phyloP scores from a whole-genome alignment of 176 grass and related monocot species.

The Luzula sylvatica region DNA sequence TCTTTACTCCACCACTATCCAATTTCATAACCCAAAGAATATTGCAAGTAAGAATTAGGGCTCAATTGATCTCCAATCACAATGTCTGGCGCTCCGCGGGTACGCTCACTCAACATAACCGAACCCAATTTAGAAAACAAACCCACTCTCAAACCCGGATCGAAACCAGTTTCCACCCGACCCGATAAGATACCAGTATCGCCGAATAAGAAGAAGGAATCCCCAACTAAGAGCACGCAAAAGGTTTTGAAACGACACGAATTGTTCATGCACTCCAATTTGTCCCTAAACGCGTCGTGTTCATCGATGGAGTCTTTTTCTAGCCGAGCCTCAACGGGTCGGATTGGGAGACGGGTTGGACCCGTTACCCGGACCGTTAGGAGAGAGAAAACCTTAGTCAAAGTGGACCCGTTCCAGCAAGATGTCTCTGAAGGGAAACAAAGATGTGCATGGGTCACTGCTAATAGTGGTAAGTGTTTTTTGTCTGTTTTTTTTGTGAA shows the following conservation, averaged over 20 bases:
- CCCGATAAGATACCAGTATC: not conserved
- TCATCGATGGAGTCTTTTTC: constrained; percentile 46
- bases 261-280: constrained; percentile 30
- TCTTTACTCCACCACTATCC: not conserved
- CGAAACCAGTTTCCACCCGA: constrained; percentile 39
- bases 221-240: constrained; percentile 8
- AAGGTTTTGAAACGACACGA: constrained; percentile 34
- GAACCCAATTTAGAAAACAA: constrained; percentile 39
- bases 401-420: constrained; percentile 11
- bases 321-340: constrained; percentile 38
- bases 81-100: constrained; percentile 69
- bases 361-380: constrained; percentile 25
- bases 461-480: constrained; percentile 54
- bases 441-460: constrained; percentile 73
- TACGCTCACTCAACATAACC: constrained; percentile 60
- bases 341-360: constrained; percentile 17
- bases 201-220: constrained; percentile 2
- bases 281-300: constrained; percentile 56
- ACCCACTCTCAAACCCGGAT: constrained; percentile 7
- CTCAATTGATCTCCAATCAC: constrained; percentile 19
- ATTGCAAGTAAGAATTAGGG: constrained; percentile 14
- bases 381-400: constrained; percentile 32
- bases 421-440: constrained; percentile 33
- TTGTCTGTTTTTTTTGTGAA: constrained; percentile 3
- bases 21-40: not conserved